phyloP scores from a whole-genome alignment of 2,329 filamentous ascomycete genomes.

The Dactylellina cionopaga region DNA sequence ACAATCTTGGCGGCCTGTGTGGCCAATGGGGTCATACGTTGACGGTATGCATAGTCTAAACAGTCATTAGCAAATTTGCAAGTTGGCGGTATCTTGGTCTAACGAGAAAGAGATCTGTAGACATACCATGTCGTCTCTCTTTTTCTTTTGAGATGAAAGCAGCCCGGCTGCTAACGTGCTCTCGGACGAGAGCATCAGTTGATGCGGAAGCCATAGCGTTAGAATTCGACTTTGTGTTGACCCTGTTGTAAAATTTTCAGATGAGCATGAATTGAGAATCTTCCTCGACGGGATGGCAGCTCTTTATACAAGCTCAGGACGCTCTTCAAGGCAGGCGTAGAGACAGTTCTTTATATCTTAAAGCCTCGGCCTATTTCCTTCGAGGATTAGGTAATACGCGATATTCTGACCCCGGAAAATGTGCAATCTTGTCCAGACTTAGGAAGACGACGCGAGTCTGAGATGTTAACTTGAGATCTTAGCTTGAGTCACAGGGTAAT shows the following conservation, averaged over 20 bases:
- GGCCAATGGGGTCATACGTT: constrained; percentile 81
- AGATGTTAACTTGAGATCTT: constrained; percentile 7
- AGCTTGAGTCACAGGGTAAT: constrained; percentile 41
- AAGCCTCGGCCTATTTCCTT: too few relatives aligned
- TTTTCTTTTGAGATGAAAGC: constrained; percentile 83
- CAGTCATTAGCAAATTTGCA: constrained; percentile 39
- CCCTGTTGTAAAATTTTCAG: constrained; percentile 32
- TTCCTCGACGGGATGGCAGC: neutral
- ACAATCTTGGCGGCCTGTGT: constrained; percentile 82
- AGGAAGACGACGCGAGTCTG: constrained; percentile 34
- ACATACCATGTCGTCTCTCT: constrained; percentile 79
- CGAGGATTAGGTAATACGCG: constrained; percentile 4
- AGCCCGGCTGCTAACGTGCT: constrained; percentile 80
- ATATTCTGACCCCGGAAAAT: neutral
- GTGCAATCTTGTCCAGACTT: constrained; percentile 10
- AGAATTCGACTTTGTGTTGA: constrained; percentile 19
- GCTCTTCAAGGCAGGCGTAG: neutral
- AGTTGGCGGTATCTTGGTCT: constrained; percentile 54
- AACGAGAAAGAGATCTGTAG: too few relatives aligned
- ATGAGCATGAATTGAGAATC: neutral
- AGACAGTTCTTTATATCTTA: too few relatives aligned
- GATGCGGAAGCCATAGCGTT: constrained; percentile 19
- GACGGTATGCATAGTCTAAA: constrained; percentile 74
- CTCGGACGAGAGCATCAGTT: constrained; percentile 62
- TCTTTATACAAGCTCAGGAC: constrained; percentile 9